Evolutionary conservation across 176 grass and related monocot genomes (phyloP).

Genomic region (Guadua angustifolia): DNA sequence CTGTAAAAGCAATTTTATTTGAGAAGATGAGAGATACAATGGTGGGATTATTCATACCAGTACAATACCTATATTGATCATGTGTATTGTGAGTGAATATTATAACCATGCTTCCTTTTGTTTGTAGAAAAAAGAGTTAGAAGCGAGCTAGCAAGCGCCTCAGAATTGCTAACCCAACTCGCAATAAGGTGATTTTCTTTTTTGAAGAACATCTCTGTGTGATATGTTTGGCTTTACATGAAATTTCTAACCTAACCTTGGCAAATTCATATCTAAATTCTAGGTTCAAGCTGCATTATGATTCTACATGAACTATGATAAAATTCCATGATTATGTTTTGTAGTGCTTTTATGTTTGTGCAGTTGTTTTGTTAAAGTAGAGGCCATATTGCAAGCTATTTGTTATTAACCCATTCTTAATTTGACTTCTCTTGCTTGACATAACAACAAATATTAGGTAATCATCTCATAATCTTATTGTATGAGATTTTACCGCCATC

Average conservation of each 20-base stretch:
- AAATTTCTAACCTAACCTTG: conserved; percentile 15
- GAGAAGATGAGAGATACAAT: conserved; percentile 99
- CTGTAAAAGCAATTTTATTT: conserved; percentile 94
- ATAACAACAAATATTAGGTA: neutral
- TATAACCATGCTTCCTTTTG: conserved; percentile 34
- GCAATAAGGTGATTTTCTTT: conserved; percentile 82
- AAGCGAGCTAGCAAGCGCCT: conserved; percentile 88
- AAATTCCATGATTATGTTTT: neutral
- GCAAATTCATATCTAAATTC: neutral
- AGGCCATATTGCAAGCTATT: neutral
- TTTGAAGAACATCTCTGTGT: neutral
- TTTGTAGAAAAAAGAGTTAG: conserved; percentile 98
- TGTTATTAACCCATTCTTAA: neutral
- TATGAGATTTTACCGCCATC: neutral
- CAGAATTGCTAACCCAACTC: conserved; percentile 84
- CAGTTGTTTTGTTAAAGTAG: neutral
- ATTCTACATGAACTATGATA: neutral
- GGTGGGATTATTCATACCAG: conserved; percentile 50
- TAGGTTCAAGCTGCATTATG: neutral
- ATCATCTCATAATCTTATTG: neutral
- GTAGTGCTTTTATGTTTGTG: neutral
- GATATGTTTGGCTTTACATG: conserved; percentile 23
- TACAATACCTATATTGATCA: neutral
- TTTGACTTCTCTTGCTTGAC: neutral
- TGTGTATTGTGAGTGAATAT: neutral